phyloP scores from a whole-genome alignment of 2,329 filamentous ascomycete genomes.

The Diaporthe humulicola region DNA sequence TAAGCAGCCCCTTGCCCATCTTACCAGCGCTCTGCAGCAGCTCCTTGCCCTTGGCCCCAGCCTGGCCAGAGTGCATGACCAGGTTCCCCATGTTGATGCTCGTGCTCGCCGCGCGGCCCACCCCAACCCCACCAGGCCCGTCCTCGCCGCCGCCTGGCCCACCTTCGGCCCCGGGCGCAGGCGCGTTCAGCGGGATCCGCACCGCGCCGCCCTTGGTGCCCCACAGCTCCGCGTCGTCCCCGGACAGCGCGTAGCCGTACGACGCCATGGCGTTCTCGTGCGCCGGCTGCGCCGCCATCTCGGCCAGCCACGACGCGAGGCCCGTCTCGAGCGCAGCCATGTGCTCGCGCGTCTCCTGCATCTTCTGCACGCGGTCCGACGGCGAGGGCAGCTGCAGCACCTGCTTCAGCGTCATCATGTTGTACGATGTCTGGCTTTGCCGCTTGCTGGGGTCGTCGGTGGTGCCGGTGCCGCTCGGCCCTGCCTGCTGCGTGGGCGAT shows the following conservation, averaged over 20 bases:
- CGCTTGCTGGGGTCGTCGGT: background rate
- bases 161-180: background rate
- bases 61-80: conserved; percentile 71
- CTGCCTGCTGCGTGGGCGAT: background rate
- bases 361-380: conserved; percentile 79
- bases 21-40: conserved; percentile 88
- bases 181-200: conserved; percentile 24
- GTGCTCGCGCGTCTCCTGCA: conserved; percentile 77
- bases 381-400: conserved; percentile 78
- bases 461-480: background rate
- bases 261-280: conserved; percentile 55
- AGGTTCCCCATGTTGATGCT: conserved; percentile 54
- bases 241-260: conserved; percentile 43
- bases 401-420: conserved; percentile 76
- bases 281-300: conserved; percentile 62
- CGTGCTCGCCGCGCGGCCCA: conserved; percentile 39
- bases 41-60: conserved; percentile 89
- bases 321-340: conserved; percentile 83
- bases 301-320: conserved; percentile 69
- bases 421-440: conserved; percentile 42
- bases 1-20: conserved; percentile 90
- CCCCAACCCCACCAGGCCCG: background rate
- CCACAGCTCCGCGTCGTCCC: conserved; percentile 34
- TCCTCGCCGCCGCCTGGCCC: conserved; percentile 24
- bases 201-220: conserved; percentile 28